Percentiles rank a stretch among this genome's conserved stretches.
phyloP scores from a whole-genome alignment of 2,329 filamentous ascomycete species.

The Cladosporium sp. region DNA sequence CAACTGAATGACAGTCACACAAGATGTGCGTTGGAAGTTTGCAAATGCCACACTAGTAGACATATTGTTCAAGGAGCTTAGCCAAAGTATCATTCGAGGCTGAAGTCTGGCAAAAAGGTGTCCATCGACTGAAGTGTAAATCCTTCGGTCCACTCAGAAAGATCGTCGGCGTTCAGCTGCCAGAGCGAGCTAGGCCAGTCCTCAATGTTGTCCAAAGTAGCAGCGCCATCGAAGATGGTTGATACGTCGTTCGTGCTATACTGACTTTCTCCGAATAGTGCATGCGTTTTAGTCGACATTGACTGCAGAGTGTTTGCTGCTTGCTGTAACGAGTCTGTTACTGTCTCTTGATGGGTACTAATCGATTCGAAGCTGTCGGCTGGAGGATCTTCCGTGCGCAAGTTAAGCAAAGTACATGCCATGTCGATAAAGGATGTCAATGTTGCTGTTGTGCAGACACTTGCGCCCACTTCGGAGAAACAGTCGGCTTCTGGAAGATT shows the following conservation, averaged over 20 bases:
- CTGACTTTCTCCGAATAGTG: neutral
- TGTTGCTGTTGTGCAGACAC: neutral
- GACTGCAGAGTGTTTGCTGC: neutral
- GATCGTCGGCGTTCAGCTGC: neutral
- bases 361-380: neutral
- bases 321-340: neutral
- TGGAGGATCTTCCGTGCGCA: neutral
- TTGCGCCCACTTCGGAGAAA: neutral
- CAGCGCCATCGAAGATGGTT: neutral
- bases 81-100: neutral
- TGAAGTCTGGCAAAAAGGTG: neutral
- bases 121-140: neutral
- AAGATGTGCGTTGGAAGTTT: too few species aligned
- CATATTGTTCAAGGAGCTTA: too few species aligned
- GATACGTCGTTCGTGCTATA: neutral
- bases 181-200: neutral
- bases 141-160: neutral
- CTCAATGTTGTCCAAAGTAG: neutral
- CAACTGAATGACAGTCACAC: too few species aligned
- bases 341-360: too few species aligned
- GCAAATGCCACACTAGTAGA: too few species aligned
- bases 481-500: neutral
- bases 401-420: neutral
- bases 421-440: neutral
- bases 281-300: neutral